Conservation (phyloP, 768 basidiomycete species). For the Tulasnella sp. region DNA sequence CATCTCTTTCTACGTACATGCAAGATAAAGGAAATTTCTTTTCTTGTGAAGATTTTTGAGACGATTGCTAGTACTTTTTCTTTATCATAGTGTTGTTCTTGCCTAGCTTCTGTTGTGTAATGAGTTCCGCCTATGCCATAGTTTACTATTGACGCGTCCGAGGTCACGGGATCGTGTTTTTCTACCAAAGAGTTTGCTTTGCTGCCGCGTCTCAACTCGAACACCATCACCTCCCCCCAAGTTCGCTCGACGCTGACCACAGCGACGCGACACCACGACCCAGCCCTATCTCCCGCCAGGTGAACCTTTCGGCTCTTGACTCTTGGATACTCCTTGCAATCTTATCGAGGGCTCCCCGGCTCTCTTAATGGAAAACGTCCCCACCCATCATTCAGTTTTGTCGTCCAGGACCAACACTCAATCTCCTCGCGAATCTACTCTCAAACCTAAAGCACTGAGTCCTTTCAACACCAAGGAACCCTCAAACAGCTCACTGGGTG, state of each 20-base stretch:
- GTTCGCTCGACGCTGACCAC: background rate
- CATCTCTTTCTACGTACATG: too few relatives aligned
- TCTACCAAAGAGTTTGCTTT: background rate
- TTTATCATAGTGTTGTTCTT: background rate
- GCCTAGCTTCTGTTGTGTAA: too few relatives aligned
- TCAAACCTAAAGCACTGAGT: background rate
- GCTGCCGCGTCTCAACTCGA: background rate
- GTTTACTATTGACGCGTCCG: too few relatives aligned
- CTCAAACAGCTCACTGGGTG: background rate
- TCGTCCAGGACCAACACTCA: background rate
- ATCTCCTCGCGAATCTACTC: background rate
- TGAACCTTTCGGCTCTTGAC: background rate
- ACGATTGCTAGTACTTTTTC: background rate
- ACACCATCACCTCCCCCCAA: background rate
- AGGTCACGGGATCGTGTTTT: background rate
- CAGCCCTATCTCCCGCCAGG: background rate
- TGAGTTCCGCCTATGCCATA: background rate
- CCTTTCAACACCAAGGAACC: background rate
- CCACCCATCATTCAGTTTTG: background rate
- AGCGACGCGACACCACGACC: background rate
- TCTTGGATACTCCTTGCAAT: background rate
- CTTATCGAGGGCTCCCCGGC: background rate
- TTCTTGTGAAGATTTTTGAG: too few relatives aligned
- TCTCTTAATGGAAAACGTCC: conserved; percentile 2
- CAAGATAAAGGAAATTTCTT: too few relatives aligned